Conservation (phyloP, 768 basidiomycete species). For the Pilatotrama ljubarskyi region DNA sequence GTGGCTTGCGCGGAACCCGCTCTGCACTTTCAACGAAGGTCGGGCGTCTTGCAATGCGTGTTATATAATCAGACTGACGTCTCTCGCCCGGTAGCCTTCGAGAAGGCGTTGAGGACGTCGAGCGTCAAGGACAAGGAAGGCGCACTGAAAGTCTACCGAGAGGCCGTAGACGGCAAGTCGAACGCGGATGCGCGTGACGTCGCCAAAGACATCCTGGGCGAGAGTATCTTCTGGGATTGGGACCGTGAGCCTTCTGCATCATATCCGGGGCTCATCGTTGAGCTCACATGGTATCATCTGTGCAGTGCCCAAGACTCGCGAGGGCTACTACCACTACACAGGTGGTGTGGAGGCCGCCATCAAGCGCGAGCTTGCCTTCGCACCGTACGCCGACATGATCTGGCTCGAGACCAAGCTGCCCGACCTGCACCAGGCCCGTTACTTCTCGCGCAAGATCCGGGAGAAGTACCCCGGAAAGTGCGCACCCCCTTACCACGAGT, state of each 20-base stretch:
- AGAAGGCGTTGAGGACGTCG: constrained; percentile 54
- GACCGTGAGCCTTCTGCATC: constrained; percentile 56
- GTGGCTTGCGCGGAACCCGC: constrained; percentile 67
- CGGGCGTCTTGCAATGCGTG: constrained; percentile 18
- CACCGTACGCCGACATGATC: constrained; percentile 84
- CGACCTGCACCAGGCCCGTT: constrained; percentile 73
- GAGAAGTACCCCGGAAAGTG: constrained; percentile 73
- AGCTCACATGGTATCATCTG: background rate
- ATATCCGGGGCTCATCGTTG: background rate
- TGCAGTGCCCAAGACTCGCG: constrained; percentile 80
- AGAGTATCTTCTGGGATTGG: constrained; percentile 84
- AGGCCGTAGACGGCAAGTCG: constrained; percentile 62
- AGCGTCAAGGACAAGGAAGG: constrained; percentile 49
- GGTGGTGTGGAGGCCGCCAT: constrained; percentile 82
- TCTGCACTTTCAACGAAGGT: constrained; percentile 89
- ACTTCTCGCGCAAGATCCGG: constrained; percentile 75
- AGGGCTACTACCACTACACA: constrained; percentile 89
- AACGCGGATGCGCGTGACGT: constrained; percentile 69
- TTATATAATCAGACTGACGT: background rate
- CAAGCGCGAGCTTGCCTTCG: constrained; percentile 75
- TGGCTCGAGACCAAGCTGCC: constrained; percentile 96
- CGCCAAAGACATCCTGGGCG: constrained; percentile 73
- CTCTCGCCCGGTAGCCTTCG: constrained; percentile 48
- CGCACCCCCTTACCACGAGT: constrained; percentile 25
- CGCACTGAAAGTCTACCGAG: constrained; percentile 58